These are phyloP conservation scores for Rhodotorula kratochvilovae DNA, from an alignment of 768 basidiomycete genomes.

Conservation along the genomic window DNA sequence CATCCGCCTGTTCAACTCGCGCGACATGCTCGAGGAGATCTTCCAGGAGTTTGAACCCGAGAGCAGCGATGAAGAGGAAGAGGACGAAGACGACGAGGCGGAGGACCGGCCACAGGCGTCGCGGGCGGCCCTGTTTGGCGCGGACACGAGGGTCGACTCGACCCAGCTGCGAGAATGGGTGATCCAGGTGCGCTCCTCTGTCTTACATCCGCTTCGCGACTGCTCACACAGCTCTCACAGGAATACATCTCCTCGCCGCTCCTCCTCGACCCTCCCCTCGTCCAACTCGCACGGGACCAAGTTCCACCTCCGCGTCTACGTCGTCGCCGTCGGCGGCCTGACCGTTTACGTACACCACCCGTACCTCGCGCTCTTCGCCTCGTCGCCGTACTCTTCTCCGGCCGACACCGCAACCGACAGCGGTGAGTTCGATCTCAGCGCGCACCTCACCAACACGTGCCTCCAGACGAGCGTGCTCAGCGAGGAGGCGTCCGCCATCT, in stretches of 20 bases:
- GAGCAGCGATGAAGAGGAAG: constrained; percentile 37
- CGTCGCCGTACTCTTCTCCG: constrained; percentile 57
- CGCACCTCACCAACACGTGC: constrained; percentile 89
- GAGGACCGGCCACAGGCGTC: neutral
- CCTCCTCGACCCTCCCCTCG: constrained; percentile 61
- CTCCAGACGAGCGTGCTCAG: constrained; percentile 68
- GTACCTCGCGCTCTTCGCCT: constrained; percentile 82
- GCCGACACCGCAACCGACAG: constrained; percentile 35
- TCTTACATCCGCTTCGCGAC: neutral
- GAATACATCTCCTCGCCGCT: constrained; percentile 78
- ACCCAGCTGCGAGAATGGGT: constrained; percentile 94
- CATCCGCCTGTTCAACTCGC: constrained; percentile 79
- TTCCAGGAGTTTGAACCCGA: constrained; percentile 70
- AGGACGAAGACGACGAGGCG: constrained; percentile 24
- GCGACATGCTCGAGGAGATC: constrained; percentile 65
- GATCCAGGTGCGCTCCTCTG: constrained; percentile 65
- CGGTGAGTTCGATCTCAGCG: constrained; percentile 54
- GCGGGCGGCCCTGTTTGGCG: constrained; percentile 38
- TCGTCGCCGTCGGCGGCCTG: constrained; percentile 52
- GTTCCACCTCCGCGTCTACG: constrained; percentile 91
- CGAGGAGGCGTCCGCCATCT: constrained; percentile 51
- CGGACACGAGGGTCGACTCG: constrained; percentile 58
- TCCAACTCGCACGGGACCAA: constrained; percentile 47
- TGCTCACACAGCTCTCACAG: constrained; percentile 50
- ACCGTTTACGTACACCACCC: constrained; percentile 74